A percentile compares a stretch with the other conserved stretches of the same genome.
phyloP scores from a whole-genome alignment of 169 alveolate genomes.

The Plasmodium gallinaceum region DNA sequence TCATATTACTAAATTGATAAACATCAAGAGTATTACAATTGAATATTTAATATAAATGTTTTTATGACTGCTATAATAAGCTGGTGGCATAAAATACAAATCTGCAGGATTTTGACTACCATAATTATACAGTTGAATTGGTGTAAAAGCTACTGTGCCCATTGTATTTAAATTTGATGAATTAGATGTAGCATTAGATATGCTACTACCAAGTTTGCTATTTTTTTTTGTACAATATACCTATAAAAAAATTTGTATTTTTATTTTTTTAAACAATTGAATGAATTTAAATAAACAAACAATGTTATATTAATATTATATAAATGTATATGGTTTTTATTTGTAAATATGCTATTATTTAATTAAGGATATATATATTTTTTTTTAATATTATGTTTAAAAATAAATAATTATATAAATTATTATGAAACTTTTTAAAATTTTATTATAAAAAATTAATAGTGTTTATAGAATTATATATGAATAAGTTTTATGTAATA shows the following conservation, averaged over 20 bases:
- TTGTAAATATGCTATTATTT: no score
- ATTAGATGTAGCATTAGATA: neutral
- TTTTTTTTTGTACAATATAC: constrained; percentile 54
- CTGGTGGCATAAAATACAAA: neutral
- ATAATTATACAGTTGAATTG: constrained; percentile 12
- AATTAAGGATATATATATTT: no score
- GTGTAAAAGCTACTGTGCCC: constrained; percentile 10
- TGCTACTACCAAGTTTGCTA: neutral
- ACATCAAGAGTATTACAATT: neutral
- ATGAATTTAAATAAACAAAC: no score
- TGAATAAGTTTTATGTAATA: neutral
- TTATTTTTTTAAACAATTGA: no score
- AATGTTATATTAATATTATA: no score
- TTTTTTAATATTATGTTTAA: no score
- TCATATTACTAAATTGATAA: neutral
- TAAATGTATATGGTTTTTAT: no score
- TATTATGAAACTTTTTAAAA: no score
- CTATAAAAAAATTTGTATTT: constrained; percentile 1
- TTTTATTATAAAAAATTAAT: neutral
- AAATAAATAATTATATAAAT: no score
- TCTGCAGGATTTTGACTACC: neutral
- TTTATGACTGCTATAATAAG: constrained; percentile 1
- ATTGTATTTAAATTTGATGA: constrained; percentile 7
- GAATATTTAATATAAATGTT: constrained; percentile 2
- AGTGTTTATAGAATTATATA: neutral